A percentile compares a stretch with the other conserved stretches of the same genome.
Evolutionary conservation across 2,329 filamentous ascomycete species (phyloP).

Genomic region (Colletotrichum sp.): DNA sequence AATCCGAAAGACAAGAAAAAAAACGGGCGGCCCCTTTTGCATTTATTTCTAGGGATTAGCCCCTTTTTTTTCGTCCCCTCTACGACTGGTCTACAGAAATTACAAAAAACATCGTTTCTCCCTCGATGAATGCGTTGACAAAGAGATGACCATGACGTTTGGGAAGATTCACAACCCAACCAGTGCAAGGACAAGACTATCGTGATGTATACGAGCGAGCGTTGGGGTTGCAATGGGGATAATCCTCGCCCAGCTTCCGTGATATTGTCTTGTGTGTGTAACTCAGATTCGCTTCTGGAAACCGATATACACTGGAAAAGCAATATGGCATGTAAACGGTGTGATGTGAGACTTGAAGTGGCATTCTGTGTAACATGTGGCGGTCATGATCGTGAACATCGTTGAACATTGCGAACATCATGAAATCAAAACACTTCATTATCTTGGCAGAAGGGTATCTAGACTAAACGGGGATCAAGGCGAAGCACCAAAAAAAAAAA

Average conservation of each 20-base stretch:
- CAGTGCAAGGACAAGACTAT: not conserved
- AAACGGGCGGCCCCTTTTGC: constrained; percentile 19
- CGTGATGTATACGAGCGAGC: not conserved
- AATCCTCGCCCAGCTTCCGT: not conserved
- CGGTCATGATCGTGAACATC: not conserved
- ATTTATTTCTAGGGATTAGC: constrained; percentile 16
- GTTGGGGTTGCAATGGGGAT: not conserved
- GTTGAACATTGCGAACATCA: not conserved
- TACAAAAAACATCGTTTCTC: not conserved
- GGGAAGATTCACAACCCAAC: not conserved
- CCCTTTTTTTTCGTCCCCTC: not conserved
- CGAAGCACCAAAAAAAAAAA: not conserved
- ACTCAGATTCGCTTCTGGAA: not conserved
- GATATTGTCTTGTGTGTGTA: not conserved
- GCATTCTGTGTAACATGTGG: not conserved
- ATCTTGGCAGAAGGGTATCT: constrained; percentile 16
- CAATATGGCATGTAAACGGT: not conserved
- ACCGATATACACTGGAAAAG: not conserved
- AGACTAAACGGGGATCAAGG: not conserved
- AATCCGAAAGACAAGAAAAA: not conserved
- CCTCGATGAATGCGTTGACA: not conserved
- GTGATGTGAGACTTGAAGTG: not conserved
- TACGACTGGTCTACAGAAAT: constrained; percentile 2
- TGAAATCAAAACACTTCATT: not conserved
- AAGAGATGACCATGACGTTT: not conserved